Base-by-base conservation (phyloP, 2,329 filamentous ascomycete genomes). In the Aspergillus quadricinctus region DNA sequence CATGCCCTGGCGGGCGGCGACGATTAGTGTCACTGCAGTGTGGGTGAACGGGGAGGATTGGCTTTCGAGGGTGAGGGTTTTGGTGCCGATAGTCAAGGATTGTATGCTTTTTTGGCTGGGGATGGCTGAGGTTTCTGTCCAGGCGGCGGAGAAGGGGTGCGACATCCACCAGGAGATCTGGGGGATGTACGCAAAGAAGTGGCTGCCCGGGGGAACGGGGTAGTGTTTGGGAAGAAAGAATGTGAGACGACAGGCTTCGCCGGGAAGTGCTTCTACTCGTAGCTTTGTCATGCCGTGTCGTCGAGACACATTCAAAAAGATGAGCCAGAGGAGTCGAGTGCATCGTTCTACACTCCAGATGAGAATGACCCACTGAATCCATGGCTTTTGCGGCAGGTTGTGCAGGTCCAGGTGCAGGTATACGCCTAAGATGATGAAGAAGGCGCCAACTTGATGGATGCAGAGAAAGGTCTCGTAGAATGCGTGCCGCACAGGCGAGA, bases 121-220 rank as follows among this genome's bases (percentile, higher is more conserved):
- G 60, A 57, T 43, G 58, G 49, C 65, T 56, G 29, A 64, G 63
- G 50, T 55, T 63, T 60, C 57, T 27, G 60, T 46, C 77, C 77
- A 79, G 17, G 77, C 77, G 9, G 78, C 72, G 17, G 76, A 79
- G 61, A 79, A 79, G 1, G 77, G 77, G 61, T 79, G 77, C 0
- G 77, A 79, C 75, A 78, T 78, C 77, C 77, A 79, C 57, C 67
- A 64, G 6, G 77, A 72, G 49, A 79, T 63, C 43, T 65, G 69
- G 3, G 84, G 84, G 55, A 86, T 77, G 71, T 85, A 86, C 55
- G 81, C 78, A 68, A 83, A 85, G 9, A 84, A 82, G 66, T 86
- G 83, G 66, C 79, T 81, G 52, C 84, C 84, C 3, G 84, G 81
- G 31, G 73, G 69, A 61, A 83, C 78, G 17, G 72, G 72, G 69